phyloP scores from a whole-genome alignment of 1,284 basidiomycete genomes.

The Moesziomyces sp. region DNA sequence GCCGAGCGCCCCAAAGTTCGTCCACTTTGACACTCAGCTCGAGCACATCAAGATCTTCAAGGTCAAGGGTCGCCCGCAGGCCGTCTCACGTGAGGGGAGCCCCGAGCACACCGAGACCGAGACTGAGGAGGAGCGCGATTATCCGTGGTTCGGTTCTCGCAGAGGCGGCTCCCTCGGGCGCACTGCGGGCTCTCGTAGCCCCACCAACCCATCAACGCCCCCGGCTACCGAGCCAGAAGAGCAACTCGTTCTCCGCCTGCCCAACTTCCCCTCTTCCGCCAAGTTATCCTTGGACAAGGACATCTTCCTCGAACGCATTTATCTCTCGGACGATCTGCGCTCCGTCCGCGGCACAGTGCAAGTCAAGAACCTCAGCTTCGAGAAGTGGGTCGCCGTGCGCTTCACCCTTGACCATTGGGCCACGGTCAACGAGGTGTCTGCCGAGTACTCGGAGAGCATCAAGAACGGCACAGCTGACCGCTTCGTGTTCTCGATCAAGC shows the following conservation, averaged over 20 bases:
- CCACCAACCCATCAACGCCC: constrained; percentile 30
- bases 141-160: constrained; percentile 49
- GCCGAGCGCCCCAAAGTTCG: constrained; percentile 78
- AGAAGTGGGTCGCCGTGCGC: constrained; percentile 86
- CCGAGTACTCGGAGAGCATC: constrained; percentile 77
- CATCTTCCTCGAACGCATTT: constrained; percentile 72
- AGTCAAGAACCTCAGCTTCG: constrained; percentile 85
- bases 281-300: constrained; percentile 69
- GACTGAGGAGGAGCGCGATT: constrained; percentile 72
- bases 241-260: constrained; percentile 69
- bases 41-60: constrained; percentile 90
- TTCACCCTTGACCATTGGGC: constrained; percentile 96
- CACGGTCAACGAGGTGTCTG: constrained; percentile 91
- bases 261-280: constrained; percentile 72
- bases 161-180: constrained; percentile 31
- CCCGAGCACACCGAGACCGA: constrained; percentile 88
- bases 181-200: constrained; percentile 18
- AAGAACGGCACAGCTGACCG: constrained; percentile 74
- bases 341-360: constrained; percentile 78
- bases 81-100: constrained; percentile 88
- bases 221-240: constrained; percentile 45
- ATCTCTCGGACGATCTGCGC: constrained; percentile 75
- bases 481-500: constrained; percentile 72
- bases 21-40: constrained; percentile 90
- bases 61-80: constrained; percentile 90